phyloP scores from a whole-genome alignment of 306 rosid genomes.

The Ammopiptanthus mongolicus region DNA sequence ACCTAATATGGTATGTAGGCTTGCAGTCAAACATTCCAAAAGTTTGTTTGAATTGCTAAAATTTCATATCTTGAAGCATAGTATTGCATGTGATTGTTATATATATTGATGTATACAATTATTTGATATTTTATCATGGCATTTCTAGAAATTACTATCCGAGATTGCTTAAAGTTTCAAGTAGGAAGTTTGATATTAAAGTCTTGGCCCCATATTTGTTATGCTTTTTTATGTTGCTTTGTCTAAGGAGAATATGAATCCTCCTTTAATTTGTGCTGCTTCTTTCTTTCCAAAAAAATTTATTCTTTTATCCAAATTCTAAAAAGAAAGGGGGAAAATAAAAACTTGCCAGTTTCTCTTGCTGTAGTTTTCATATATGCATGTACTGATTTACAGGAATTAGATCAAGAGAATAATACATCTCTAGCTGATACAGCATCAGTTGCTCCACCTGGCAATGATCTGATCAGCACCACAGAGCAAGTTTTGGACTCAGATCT shows the following conservation, averaged over 20 bases:
- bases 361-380: conserved; percentile 1
- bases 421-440: conserved; percentile 30
- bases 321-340: neutral
- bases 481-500: conserved; percentile 36
- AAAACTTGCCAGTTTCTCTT: conserved; percentile 1
- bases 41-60: conserved; percentile 12
- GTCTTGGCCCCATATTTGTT: conserved; percentile 7
- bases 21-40: conserved; percentile 6
- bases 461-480: conserved; percentile 26
- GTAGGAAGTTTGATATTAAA: neutral
- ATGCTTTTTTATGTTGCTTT: conserved; percentile 21
- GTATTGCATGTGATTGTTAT: neutral
- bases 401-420: conserved; percentile 31
- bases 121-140: neutral
- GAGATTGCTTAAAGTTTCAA: neutral
- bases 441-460: conserved; percentile 42
- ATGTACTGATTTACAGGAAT: conserved; percentile 44
- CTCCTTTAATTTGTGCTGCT: neutral
- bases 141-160: neutral
- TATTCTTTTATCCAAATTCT: neutral
- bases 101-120: neutral
- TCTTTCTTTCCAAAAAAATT: conserved; percentile 14
- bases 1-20: conserved; percentile 47
- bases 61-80: conserved; percentile 12
- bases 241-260: neutral